A percentile compares a stretch with the other conserved stretches of the same genome.
Evolutionary conservation across 1,284 basidiomycete genomes (phyloP).

Genomic region (Papiliotrema flavescens): DNA sequence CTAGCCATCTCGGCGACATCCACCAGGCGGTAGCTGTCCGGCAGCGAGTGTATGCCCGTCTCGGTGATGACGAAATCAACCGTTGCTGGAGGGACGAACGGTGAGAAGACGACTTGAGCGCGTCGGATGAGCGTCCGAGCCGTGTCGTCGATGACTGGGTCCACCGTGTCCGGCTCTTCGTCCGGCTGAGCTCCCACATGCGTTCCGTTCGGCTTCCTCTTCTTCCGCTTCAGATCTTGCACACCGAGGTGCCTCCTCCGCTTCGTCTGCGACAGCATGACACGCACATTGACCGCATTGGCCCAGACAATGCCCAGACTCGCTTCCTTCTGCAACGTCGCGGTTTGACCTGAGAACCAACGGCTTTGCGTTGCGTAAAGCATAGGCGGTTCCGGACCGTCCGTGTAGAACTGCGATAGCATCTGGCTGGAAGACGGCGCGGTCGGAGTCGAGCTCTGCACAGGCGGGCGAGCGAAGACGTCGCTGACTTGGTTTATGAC

Average conservation of each 20-base stretch:
- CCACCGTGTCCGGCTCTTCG: constrained; percentile 4
- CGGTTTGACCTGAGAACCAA: constrained; percentile 65
- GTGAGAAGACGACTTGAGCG: constrained; percentile 67
- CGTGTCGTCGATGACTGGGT: constrained; percentile 19
- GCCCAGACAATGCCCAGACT: constrained; percentile 85
- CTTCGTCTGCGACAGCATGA: constrained; percentile 75
- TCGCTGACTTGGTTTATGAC: constrained; percentile 85
- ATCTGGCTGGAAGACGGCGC: background rate
- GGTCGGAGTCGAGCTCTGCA: background rate
- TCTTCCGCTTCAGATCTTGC: constrained; percentile 15
- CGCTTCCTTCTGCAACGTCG: constrained; percentile 65
- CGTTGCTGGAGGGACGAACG: constrained; percentile 57
- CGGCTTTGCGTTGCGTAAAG: constrained; percentile 69
- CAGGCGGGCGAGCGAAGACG: constrained; percentile 52
- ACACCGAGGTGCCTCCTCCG: constrained; percentile 58
- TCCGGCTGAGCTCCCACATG: background rate
- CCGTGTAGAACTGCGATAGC: constrained; percentile 14
- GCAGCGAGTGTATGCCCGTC: constrained; percentile 54
- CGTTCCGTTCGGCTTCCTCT: background rate
- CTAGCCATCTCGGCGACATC: constrained; percentile 12
- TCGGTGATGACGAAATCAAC: constrained; percentile 69
- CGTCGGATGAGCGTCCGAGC: constrained; percentile 48
- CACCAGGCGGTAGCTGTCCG: constrained; percentile 16
- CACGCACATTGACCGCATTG: constrained; percentile 75
- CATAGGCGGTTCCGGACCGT: constrained; percentile 36